Evolutionary conservation across 768 basidiomycete species (phyloP).

Genomic region (Infundibulicybe gibba): DNA sequence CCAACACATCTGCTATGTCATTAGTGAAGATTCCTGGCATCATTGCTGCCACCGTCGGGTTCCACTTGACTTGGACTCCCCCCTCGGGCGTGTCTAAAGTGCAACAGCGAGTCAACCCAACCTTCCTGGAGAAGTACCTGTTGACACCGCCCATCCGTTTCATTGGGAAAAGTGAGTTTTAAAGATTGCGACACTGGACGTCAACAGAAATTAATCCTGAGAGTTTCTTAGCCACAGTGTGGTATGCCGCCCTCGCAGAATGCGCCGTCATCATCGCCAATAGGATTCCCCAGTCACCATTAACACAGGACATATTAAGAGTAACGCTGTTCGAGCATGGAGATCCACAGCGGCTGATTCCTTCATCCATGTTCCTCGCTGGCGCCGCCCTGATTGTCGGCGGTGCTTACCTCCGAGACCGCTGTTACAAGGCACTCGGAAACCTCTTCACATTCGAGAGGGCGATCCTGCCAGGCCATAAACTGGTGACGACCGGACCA

Average conservation of each 20-base stretch:
- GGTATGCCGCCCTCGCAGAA: not conserved
- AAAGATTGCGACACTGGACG: not conserved
- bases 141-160: constrained; percentile 23
- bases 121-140: too few relatives aligned
- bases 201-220: not conserved
- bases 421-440: constrained; percentile 21
- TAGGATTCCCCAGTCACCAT: not conserved
- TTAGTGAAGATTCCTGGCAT: constrained; percentile 40
- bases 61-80: constrained; percentile 43
- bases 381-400: not conserved
- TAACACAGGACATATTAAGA: too few relatives aligned
- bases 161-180: constrained; percentile 34
- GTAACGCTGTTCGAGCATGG: too few relatives aligned
- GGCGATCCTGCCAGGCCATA: constrained; percentile 15
- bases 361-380: too few relatives aligned
- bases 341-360: too few relatives aligned
- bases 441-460: constrained; percentile 23
- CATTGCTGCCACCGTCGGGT: constrained; percentile 35
- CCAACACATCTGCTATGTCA: constrained; percentile 10
- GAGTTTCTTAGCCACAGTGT: not conserved
- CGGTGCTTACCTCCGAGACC: constrained; percentile 17
- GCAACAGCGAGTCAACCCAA: too few relatives aligned
- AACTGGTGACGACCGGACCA: constrained; percentile 22
- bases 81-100: constrained; percentile 14
- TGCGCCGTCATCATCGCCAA: not conserved